Base-by-base conservation (phyloP, 345 rosid genomes). In the Bruguiera sexangula region DNA sequence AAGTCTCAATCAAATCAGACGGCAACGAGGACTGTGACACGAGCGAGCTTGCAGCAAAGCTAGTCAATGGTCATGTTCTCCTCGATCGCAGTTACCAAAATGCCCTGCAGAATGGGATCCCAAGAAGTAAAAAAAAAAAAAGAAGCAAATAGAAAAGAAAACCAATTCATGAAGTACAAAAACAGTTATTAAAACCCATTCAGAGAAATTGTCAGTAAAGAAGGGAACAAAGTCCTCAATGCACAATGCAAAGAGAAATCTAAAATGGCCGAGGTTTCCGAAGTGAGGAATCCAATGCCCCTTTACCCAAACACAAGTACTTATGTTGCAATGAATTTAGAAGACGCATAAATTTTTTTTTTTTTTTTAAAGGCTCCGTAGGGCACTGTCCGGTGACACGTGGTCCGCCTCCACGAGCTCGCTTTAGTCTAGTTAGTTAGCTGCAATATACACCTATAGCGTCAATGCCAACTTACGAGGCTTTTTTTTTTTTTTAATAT, bases 241-340 rank as follows among this genome's bases (percentile, higher is more conserved):
- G 52, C 15, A 29, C 46, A 66, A 29, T 24, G 50, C 51, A 56
- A 63, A 62, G 64, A 32, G 27, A 51, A 54, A 68, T 61, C 71
- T 65, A 46, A 37, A 24, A 32, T 34, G 8, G 5, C 20, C 31
- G 68, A 20, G 77, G 71, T 46, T 67, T 68, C 63, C 60, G 37
- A 54, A 50, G 78, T 55, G 65, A 62, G 77, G 82, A 19, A 82
- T 82, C 85, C 83, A 66, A 82, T 76, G 85, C 68, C 27, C 34
- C 43, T 11, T 71, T 13, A 21, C 43, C 69, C 63, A 58, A 67
- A 58, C 63, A 67, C 59, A 58, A 22, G 5, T 15, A 16, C 6
- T 32, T 27, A 60, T 52, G n/a, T 7, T 2, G 30, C 22, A 10
- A 6, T n/a, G 8, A 3, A 21, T 15, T 13, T 15, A 0, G 18